Evolutionary conservation across 352 stramenopile genomes (phyloP).

Genomic region (Globisporangium camurandrum): DNA sequence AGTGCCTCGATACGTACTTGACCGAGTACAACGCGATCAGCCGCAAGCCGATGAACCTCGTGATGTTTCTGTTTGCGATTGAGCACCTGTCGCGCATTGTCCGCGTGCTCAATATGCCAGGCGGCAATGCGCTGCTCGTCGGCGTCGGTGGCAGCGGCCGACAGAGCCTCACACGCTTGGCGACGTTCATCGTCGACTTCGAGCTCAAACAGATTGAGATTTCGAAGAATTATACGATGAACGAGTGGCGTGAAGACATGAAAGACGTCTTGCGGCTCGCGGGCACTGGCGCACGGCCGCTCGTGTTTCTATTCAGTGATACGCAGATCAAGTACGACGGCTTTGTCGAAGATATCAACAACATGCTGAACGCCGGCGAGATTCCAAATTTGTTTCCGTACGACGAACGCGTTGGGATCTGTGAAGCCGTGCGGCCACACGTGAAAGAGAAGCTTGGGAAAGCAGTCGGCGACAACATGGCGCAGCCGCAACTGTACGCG

Average conservation of each 20-base stretch:
- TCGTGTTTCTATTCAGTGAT: slow-evolving; percentile 94
- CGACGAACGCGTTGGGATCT: slow-evolving; percentile 89
- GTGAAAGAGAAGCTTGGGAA: slow-evolving; percentile 91
- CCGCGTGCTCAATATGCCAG: slow-evolving; percentile 92
- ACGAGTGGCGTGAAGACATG: slow-evolving; percentile 94
- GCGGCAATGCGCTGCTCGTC: slow-evolving; percentile 90
- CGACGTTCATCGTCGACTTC: slow-evolving; percentile 91
- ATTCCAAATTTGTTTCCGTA: slow-evolving; percentile 94
- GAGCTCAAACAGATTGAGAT: slow-evolving; percentile 93
- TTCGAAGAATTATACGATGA: slow-evolving; percentile 92
- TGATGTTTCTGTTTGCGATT: slow-evolving; percentile 96
- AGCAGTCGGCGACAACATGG: slow-evolving; percentile 87
- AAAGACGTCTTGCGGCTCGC: slow-evolving; percentile 88
- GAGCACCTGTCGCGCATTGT: slow-evolving; percentile 91
- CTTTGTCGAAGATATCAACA: slow-evolving; percentile 97
- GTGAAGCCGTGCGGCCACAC: slow-evolving; percentile 84
- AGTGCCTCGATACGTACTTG: slow-evolving; percentile 86
- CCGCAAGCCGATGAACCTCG: slow-evolving; percentile 93
- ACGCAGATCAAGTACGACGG: slow-evolving; percentile 94
- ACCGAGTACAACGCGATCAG: slow-evolving; percentile 90
- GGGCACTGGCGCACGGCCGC: slow-evolving; percentile 73
- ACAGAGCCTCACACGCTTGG: slow-evolving; percentile 89
- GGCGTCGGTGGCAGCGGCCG: slow-evolving; percentile 90
- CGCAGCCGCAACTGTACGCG: slow-evolving; percentile 80
- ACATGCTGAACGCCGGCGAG: slow-evolving; percentile 94